phyloP scores from a whole-genome alignment of 1,139 yeast genomes.

The Sugiyamaella neomexicana region DNA sequence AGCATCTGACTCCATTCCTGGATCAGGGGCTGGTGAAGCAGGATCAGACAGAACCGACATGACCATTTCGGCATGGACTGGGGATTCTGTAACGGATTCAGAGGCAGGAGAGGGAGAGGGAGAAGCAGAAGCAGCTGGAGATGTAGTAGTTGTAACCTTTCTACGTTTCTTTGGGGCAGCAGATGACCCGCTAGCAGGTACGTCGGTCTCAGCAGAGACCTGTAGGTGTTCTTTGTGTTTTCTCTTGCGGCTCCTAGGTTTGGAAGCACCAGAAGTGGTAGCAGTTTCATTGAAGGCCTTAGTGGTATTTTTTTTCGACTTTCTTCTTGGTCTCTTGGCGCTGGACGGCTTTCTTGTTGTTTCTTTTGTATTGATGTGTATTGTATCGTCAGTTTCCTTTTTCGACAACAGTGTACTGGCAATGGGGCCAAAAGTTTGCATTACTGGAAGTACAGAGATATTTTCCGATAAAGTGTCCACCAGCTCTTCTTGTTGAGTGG shows the following conservation, averaged over 20 bases:
- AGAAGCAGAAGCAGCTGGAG: background rate
- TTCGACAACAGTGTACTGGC: background rate
- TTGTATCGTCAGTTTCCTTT: background rate
- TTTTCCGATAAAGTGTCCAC: background rate
- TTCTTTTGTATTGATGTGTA: background rate
- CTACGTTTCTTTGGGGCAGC: constrained; percentile 14
- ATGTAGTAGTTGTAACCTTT: background rate
- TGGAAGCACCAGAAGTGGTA: background rate
- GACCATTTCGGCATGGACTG: too few relatives aligned
- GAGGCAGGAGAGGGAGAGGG: background rate
- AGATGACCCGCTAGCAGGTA: background rate
- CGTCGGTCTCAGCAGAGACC: constrained; percentile 2
- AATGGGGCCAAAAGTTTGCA: background rate
- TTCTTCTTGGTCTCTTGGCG: background rate
- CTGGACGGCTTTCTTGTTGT: background rate
- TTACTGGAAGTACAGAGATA: background rate
- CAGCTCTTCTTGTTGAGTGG: background rate
- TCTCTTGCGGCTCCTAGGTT: constrained; percentile 12
- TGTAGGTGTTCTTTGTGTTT: constrained; percentile 1
- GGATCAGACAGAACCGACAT: background rate
- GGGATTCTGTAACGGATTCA: too few relatives aligned
- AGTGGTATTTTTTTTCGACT: constrained; percentile 4
- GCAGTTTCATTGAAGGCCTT: background rate
- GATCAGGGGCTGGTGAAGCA: background rate
- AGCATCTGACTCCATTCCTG: constrained; percentile 13